A percentile compares a stretch with the other conserved stretches of the same genome.
Evolutionary conservation across 306 rosid species (phyloP).

Genomic region (Senna siamea): DNA sequence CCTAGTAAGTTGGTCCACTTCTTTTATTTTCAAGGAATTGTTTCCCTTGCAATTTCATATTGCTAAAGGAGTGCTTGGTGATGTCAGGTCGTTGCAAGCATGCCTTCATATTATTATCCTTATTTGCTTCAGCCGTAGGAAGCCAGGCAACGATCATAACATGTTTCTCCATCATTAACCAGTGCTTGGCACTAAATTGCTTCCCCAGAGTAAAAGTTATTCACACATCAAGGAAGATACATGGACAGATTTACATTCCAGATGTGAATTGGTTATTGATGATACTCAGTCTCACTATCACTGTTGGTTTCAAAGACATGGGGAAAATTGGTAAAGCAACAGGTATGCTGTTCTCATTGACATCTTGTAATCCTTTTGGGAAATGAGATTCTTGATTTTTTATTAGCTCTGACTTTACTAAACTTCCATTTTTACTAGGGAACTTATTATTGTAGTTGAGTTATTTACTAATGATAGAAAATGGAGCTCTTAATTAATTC

Average conservation of each 20-base stretch:
- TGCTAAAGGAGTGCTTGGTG: slow-evolving; percentile 37
- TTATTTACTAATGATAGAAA: not conserved
- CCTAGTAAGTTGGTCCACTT: slow-evolving; percentile 55
- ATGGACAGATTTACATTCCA: slow-evolving; percentile 87
- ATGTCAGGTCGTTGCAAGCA: slow-evolving; percentile 55
- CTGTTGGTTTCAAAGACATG: slow-evolving; percentile 64
- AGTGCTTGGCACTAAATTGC: slow-evolving; percentile 82
- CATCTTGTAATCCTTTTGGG: not conserved
- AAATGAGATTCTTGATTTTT: not conserved
- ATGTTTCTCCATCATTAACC: slow-evolving; percentile 79
- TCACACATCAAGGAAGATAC: slow-evolving; percentile 77
- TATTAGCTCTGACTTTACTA: not conserved
- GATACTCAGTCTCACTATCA: slow-evolving; percentile 75
- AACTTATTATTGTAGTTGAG: not conserved
- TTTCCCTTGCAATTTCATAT: slow-evolving; percentile 4
- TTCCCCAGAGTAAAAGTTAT: slow-evolving; percentile 93
- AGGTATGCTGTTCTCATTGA: slow-evolving; percentile 46
- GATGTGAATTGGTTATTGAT: slow-evolving; percentile 90
- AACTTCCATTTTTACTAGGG: not conserved
- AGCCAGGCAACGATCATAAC: slow-evolving; percentile 95
- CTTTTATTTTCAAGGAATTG: slow-evolving; percentile 14
- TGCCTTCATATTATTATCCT: slow-evolving; percentile 55
- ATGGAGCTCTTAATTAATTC: not conserved
- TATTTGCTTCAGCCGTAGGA: slow-evolving; percentile 80
- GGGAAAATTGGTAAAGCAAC: slow-evolving; percentile 83